Conservation (phyloP, 495 filamentous ascomycete species). For the Hypomontagnella monticulosa region DNA sequence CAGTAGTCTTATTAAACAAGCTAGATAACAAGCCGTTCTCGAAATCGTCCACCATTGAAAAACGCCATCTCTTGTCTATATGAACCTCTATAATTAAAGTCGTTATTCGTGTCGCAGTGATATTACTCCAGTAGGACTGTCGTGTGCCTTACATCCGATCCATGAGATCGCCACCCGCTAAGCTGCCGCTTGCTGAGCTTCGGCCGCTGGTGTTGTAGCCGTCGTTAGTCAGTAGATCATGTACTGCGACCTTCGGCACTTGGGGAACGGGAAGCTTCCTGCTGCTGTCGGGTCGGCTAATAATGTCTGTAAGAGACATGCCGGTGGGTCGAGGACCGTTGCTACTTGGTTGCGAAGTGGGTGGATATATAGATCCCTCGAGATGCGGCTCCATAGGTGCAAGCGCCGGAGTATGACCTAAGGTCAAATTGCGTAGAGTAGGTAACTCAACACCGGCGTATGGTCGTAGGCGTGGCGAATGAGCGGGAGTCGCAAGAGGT, state of each 20-base stretch:
- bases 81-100: conserved; percentile 45
- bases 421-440: conserved; percentile 84
- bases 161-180: conserved; percentile 56
- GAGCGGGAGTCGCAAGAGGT: conserved; percentile 91
- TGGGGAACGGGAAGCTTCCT: conserved; percentile 93
- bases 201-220: conserved; percentile 65
- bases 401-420: conserved; percentile 88
- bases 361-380: conserved; percentile 56
- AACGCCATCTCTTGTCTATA: conserved; percentile 46
- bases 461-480: conserved; percentile 91
- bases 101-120: conserved; percentile 43
- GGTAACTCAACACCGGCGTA: conserved; percentile 76
- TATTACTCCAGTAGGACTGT: conserved; percentile 11
- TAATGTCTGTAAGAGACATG: conserved; percentile 89
- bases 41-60: conserved; percentile 28
- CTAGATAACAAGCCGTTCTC: conserved; percentile 20
- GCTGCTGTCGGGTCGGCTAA: conserved; percentile 84
- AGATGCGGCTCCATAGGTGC: conserved; percentile 90
- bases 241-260: conserved; percentile 87
- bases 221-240: conserved; percentile 76
- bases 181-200: conserved; percentile 59
- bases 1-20: conserved; percentile 40
- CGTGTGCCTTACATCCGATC: conserved; percentile 46
- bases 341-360: conserved; percentile 49
- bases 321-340: conserved; percentile 63